Percentiles rank a stretch among this genome's conserved stretches.
These are phyloP conservation scores for Tricholoma furcatifolium DNA, from an alignment of 768 basidiomycete genomes.

Conservation along the genomic window DNA sequence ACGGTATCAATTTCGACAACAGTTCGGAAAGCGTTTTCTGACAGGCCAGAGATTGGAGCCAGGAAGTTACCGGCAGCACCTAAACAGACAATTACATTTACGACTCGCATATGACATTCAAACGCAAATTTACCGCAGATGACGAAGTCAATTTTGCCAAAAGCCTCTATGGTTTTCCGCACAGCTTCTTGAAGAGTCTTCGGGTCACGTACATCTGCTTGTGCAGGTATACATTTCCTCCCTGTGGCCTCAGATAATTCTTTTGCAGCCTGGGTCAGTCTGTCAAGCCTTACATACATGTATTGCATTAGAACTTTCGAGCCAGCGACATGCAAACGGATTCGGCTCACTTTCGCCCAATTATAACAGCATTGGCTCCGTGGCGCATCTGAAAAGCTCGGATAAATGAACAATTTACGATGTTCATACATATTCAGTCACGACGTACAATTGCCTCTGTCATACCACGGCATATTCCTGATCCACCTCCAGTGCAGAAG, in stretches of 20 bases:
- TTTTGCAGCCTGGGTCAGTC: conserved; percentile 65
- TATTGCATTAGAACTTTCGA: not conserved
- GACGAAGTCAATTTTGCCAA: conserved; percentile 91
- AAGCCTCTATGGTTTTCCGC: conserved; percentile 65
- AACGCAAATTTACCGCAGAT: conserved; percentile 68
- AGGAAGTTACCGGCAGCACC: conserved; percentile 98
- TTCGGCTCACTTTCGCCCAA: conserved; percentile 77
- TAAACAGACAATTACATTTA: conserved; percentile 26
- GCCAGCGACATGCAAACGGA: not conserved
- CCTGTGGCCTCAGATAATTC: conserved; percentile 74
- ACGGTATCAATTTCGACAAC: conserved; percentile 95
- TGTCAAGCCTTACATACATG: conserved; percentile 53
- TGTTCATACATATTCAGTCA: not conserved
- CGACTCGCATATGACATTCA: not conserved
- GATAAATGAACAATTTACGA: not conserved
- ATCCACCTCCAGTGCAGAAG: conserved; percentile 89
- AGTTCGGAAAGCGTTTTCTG: conserved; percentile 88
- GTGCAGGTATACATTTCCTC: conserved; percentile 62
- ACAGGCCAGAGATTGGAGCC: conserved; percentile 78
- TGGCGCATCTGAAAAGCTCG: conserved; percentile 62
- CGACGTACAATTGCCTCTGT: conserved; percentile 75
- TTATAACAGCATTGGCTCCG: conserved; percentile 78
- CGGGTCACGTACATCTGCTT: conserved; percentile 84
- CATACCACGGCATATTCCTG: conserved; percentile 91
- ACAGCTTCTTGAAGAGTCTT: conserved; percentile 75